These are phyloP conservation scores for Willaertia magna DNA, from an alignment of 208 protist genomes.

Conservation along the genomic window DNA sequence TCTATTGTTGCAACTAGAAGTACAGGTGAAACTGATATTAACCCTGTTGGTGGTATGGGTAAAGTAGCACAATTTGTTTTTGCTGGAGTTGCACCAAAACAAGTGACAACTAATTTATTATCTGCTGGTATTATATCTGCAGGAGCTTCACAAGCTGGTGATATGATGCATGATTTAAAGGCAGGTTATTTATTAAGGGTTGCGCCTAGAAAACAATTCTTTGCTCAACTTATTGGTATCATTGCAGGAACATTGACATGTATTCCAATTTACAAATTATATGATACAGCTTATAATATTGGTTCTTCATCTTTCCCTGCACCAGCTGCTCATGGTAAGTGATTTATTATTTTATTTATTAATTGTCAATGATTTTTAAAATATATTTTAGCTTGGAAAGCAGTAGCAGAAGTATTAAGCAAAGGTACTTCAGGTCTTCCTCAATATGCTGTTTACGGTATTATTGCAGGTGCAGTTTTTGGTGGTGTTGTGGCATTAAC, in stretches of 20 bases:
- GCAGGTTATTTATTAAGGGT: background rate
- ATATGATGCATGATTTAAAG: background rate
- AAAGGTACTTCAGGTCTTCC: background rate
- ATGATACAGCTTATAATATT: background rate
- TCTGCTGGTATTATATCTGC: background rate
- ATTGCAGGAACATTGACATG: background rate
- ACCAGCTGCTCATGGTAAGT: constrained; percentile 2
- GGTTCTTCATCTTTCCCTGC: background rate
- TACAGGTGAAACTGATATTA: background rate
- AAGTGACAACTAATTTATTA: background rate
- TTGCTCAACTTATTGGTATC: background rate
- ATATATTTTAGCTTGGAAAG: constrained; percentile 10
- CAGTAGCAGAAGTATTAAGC: background rate
- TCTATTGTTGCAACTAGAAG: background rate
- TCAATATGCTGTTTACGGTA: background rate
- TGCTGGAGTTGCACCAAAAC: background rate
- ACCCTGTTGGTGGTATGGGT: constrained; percentile 4
- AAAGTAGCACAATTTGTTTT: background rate
- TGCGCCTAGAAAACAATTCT: background rate
- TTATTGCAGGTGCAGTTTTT: background rate
- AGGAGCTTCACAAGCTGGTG: background rate
- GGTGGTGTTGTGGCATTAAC: background rate
- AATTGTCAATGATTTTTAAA: no score
- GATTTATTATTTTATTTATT: no score
- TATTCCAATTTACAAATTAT: constrained; percentile 3